Base-by-base conservation (phyloP, 2,329 filamentous ascomycete genomes). In the Cercospora sp. region DNA sequence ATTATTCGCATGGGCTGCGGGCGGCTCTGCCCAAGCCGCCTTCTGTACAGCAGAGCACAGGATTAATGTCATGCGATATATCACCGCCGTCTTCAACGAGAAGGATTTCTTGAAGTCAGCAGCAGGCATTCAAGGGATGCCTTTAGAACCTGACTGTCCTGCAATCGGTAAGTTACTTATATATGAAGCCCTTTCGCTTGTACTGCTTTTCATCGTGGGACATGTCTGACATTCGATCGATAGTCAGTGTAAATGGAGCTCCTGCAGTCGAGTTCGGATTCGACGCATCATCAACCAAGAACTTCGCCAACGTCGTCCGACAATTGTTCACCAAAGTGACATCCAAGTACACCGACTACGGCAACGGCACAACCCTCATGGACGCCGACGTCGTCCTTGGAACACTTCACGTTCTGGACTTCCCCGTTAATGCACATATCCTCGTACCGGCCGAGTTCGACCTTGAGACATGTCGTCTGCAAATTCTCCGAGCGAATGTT, bases 41-140 rank as follows among this genome's bases (percentile, higher is more conserved):
- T 31, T 51, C 16, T 65, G 63, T 33, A 59, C 51, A 42, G 63
- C 63, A 31, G 36, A 59, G 18, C 53, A 59, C 9, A 33, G 63
- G 6, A 60, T 45, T 26, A 59, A 65, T 57, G 33, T 45, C 28
- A 42, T 60, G 31, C 23, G 53, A 23, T 60, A 65, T 36, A 65
- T 65, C 18, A 59, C 55, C n/a, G 55, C 51, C 26, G 63, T 45
- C 12, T 65, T 65, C 36, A 65, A 65, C 63, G 63, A 59, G 12
- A 23, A 51, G 18, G 53, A 59, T 36, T 33, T 57, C 12, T 26
- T 53, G 20, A 30, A 48, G 36, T 65, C 63, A 26, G 63, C 51
- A 20, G 23, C 28, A 16, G 31, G 23, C 28, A 65, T 65, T 31
- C 53, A 60, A 20, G 55, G 36, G 53, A 65, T 65, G 51, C 63